Evolutionary conservation across 768 basidiomycete species (phyloP).

Genomic region (Xerocomus brunneocitrinus): DNA sequence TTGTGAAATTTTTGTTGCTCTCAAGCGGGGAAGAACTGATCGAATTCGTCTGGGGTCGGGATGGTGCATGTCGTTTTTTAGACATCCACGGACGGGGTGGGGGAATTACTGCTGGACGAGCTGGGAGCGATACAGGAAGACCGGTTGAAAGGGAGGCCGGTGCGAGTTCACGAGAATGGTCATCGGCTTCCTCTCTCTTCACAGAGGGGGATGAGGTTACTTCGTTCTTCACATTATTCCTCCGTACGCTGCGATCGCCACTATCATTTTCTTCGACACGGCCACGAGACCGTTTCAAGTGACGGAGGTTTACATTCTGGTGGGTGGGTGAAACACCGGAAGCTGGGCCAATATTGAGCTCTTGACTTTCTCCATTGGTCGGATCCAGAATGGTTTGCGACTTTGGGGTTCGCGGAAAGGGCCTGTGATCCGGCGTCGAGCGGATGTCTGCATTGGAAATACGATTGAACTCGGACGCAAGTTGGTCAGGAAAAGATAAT

Average conservation of each 20-base stretch:
- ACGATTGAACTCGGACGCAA: conserved; percentile 14
- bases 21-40: background rate
- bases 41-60: background rate
- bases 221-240: conserved; percentile 19
- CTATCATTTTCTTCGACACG: conserved; percentile 24
- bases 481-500: conserved; percentile 6
- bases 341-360: conserved; percentile 23
- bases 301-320: conserved; percentile 28
- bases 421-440: conserved; percentile 7
- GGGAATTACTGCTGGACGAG: conserved; percentile 19
- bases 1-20: background rate
- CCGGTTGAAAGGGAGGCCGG: background rate
- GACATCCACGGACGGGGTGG: conserved; percentile 21
- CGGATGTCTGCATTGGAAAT: background rate
- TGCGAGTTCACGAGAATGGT: conserved; percentile 1
- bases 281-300: conserved; percentile 24
- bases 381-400: conserved; percentile 22
- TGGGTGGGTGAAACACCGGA: conserved; percentile 22
- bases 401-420: conserved; percentile 18
- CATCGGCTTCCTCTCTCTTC: conserved; percentile 19
- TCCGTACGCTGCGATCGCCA: conserved; percentile 28
- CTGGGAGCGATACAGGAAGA: conserved; percentile 8
- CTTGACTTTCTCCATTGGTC: conserved; percentile 3
- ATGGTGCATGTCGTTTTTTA: conserved; percentile 6
- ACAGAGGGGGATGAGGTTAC: background rate